These are phyloP conservation scores for Lachancea nothofagi DNA, from an alignment of 805 yeast genomes.

Conservation along the genomic window DNA sequence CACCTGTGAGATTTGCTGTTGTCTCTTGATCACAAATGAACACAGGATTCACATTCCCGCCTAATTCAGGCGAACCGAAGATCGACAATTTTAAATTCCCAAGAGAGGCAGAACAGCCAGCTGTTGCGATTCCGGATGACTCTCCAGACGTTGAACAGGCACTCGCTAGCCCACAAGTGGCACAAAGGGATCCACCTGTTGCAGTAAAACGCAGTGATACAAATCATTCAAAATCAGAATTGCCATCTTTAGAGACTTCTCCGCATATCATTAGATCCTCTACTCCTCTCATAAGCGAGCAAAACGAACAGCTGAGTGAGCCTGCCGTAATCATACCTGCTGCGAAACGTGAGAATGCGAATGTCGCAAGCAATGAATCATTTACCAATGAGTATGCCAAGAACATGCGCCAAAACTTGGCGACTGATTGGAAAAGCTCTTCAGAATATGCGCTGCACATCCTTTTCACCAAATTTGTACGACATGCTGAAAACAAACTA, in stretches of 20 bases:
- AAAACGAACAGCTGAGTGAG: neutral
- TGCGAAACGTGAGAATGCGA: conserved; percentile 3
- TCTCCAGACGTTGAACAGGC: neutral
- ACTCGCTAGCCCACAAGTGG: neutral
- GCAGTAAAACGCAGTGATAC: neutral
- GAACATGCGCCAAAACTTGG: conserved; percentile 35
- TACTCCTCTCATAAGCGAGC: conserved; percentile 3
- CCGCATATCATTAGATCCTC: conserved; percentile 4
- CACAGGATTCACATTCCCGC: conserved; percentile 26
- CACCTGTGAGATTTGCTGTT: neutral
- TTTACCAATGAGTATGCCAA: conserved; percentile 24
- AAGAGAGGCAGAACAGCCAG: neutral
- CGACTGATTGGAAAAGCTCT: conserved; percentile 60
- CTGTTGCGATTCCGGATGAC: neutral
- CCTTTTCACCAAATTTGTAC: conserved; percentile 89
- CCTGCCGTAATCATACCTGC: neutral
- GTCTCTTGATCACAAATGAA: conserved; percentile 17
- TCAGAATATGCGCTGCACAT: conserved; percentile 92
- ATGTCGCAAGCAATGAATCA: conserved; percentile 13
- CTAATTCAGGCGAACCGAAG: conserved; percentile 3
- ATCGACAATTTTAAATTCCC: conserved; percentile 8
- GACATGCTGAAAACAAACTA: conserved; percentile 85
- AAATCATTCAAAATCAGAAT: neutral
- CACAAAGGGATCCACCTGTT: neutral
- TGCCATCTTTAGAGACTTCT: conserved; percentile 4